These are phyloP conservation scores for Zasmidium angulare DNA, from an alignment of 2,329 filamentous ascomycete species.

Conservation along the genomic window DNA sequence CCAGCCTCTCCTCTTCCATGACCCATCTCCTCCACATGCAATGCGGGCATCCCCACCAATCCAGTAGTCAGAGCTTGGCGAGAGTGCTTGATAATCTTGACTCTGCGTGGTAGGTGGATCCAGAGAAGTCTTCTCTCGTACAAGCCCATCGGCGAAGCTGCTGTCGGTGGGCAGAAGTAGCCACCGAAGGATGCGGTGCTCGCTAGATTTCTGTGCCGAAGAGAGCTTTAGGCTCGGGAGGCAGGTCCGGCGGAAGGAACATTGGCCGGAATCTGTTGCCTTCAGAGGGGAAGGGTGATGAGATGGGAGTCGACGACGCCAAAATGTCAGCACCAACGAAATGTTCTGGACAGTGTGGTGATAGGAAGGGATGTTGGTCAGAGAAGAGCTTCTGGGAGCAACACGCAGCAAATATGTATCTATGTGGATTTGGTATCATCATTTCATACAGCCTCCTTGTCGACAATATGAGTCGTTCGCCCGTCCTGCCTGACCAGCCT, in stretches of 20 bases:
- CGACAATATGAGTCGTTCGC: neutral
- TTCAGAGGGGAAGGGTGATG: too few relatives aligned
- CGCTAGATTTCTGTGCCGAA: neutral
- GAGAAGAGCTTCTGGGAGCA: neutral
- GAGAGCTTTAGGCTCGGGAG: neutral
- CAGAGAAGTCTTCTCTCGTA: too few relatives aligned
- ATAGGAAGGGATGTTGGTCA: neutral
- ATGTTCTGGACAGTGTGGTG: neutral
- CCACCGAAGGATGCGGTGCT: neutral
- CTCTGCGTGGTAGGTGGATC: neutral
- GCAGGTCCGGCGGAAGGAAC: too few relatives aligned
- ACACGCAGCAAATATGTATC: slow-evolving; percentile 1
- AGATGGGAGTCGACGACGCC: too few relatives aligned
- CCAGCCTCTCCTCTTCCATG: too few relatives aligned
- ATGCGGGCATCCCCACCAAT: too few relatives aligned
- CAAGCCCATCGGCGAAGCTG: neutral
- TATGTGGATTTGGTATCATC: slow-evolving; percentile 6
- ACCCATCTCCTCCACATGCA: too few relatives aligned
- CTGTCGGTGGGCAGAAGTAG: neutral
- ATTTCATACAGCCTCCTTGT: slow-evolving; percentile 9
- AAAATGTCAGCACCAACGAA: neutral
- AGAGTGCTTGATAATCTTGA: neutral
- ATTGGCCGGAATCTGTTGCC: too few relatives aligned
- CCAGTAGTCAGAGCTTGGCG: slow-evolving; percentile 3
- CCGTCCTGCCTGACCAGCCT: too few relatives aligned